Evolutionary conservation across 2,329 filamentous ascomycete genomes (phyloP), one percentile per base, ranked within the genome.

Genomic region (Cryphonectria nitschkei): DNA sequence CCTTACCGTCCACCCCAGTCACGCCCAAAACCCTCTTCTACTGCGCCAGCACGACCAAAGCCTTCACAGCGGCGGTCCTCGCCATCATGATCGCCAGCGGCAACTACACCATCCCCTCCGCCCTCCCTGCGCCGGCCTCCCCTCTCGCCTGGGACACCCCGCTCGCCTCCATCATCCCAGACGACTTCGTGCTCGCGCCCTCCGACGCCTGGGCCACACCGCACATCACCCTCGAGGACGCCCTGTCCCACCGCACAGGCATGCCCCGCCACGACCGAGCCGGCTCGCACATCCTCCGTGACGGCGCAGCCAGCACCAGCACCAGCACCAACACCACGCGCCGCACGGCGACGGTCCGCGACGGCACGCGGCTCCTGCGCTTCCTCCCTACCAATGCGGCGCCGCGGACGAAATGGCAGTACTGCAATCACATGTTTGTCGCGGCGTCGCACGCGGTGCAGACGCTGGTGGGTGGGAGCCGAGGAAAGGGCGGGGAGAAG

Each of bases 21-120:
- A 85, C 82, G 0, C 74, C 82, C 1, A 77, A 81, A 14, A 88
- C 86, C 0, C 78, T 89, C 1, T 88, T 86, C 78, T 87, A 86
- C 74, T 80, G 81, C 62, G 87, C 84, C 32, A 87, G 84, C 75
- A 87, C 83, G 2, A 86, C 86, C 63, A 89, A 89, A 76, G 84
- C 85, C 6, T 84, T 87, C 74, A 86, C 85, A 2, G 84, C 85
- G 6, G 84, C 85, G 1, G 77, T 81, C 1, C 76, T 90, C 2
- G 80, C 84, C 1, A 77, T 85, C 0, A 79, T 88, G 14, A 81
- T 88, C 9, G 80, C 81, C 34, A 80, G 83, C 26, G 79, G 82
- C n/a, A 79, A 82, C 67, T 77, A 80, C 72, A 70, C 74, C 14
- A 65, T 66, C 19, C 67, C 60, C 14, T 64, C 61, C 46, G 72